Evolutionary conservation across 768 basidiomycete species (phyloP), one percentile per base, ranked within the genome.

Genomic region (Solioccasus polychromus): DNA sequence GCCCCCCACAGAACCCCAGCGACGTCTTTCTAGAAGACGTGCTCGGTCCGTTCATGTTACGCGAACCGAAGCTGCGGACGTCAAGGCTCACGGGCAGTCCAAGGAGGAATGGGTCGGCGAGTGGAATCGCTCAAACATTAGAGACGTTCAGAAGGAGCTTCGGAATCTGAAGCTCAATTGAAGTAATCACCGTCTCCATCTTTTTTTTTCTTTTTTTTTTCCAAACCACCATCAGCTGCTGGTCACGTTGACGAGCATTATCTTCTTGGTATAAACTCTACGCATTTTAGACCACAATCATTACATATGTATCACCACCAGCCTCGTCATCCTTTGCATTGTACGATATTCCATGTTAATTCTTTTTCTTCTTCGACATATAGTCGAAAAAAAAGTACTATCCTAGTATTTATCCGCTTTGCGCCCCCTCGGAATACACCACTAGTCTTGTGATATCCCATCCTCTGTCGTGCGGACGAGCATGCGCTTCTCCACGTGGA

Each of bases 41-140:
- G 48, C 50, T 17, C 56, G 39, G 35, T 64, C 66, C 19, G 41
- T 55, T 12, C 24, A 48, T 18, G 28, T 30, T 28, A 8, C 18
- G n/a, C 35, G 23, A 15, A 42, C 42, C 23, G 32, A 47, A 8
- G 22, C 2, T 3, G 36, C 37, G 26, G n/a, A n/a, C n/a, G n/a
- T n/a, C n/a, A n/a, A n/a, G n/a, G n/a, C 23, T 8, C 5, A 14
- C 17, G 39, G 11, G 11, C 39, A 23, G 20, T 3, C 47, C 2
- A 39, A 22, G 25, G 44, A 49, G 39, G 48, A 61, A 8, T 73
- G 71, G 71, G 57, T 57, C 10, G 71, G 71, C 39, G 70, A 70
- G 45, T 73, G 71, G 71, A 73, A 73, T 51, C 58, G 68, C 23
- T 42, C 55, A 20, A 58, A 69, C 48, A 73, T 73, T 24, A 48